Percentiles rank a stretch among this genome's conserved stretches.
Evolutionary conservation across 176 grass and related monocot genomes (phyloP).

Genomic region (Oryza longistaminata): DNA sequence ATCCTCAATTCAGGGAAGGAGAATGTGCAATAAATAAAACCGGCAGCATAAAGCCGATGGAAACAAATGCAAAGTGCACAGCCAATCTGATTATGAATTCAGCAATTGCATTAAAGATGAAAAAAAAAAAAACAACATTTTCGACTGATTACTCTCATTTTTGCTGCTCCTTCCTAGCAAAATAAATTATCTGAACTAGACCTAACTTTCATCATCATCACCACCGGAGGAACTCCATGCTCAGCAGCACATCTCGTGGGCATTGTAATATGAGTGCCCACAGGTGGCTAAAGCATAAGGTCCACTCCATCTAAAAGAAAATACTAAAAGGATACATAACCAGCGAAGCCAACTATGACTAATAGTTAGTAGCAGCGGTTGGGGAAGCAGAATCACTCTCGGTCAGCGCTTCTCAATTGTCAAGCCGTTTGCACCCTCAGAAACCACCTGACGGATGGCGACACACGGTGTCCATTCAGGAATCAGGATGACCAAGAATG

Average conservation of each 20-base stretch:
- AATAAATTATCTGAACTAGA: background rate
- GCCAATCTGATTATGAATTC: background rate
- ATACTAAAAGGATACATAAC: slow-evolving; percentile 16
- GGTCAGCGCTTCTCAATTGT: background rate
- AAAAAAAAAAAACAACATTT: background rate
- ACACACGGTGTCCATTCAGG: slow-evolving; percentile 34
- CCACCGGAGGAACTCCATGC: slow-evolving; percentile 2
- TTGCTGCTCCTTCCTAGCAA: background rate
- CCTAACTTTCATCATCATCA: slow-evolving; percentile 41
- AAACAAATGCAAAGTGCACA: background rate
- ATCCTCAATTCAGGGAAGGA: background rate
- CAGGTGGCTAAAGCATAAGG: slow-evolving; percentile 17
- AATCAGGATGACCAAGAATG: slow-evolving; percentile 43
- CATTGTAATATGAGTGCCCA: background rate
- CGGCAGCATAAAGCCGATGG: too few species aligned
- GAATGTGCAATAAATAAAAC: background rate
- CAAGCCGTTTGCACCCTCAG: slow-evolving; percentile 2
- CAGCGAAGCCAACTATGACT: background rate
- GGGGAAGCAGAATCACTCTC: slow-evolving; percentile 26
- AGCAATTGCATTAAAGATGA: background rate
- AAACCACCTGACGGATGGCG: slow-evolving; percentile 8
- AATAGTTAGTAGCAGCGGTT: background rate
- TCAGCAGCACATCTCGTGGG: slow-evolving; percentile 21
- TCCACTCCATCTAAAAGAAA: slow-evolving; percentile 18
- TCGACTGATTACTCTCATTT: background rate